Evolutionary conservation across 768 basidiomycete genomes (phyloP), one percentile per base, ranked within the genome.

Genomic region (Mycena olivaceomarginata): DNA sequence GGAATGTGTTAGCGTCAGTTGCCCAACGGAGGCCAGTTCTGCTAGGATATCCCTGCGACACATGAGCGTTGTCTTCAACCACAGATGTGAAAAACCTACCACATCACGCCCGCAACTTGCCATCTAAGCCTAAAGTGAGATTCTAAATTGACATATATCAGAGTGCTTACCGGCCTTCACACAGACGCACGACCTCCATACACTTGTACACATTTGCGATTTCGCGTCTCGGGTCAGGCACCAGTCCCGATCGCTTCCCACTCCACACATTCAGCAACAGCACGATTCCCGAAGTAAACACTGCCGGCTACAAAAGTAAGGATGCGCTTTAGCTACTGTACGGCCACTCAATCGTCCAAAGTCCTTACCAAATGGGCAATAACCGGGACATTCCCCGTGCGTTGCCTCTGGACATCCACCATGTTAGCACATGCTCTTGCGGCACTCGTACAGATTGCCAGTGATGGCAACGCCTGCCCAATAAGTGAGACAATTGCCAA

Each of bases 381-480:
- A 7, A 41, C 18, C 37, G 63, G 63, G 1, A 64, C 63, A 37
- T 40, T 37, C 2, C 62, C 62, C n/a, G n/a, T 56, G 8, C 71
- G 46, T n/a, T 18, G 62, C 40, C 63, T 48, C 39, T 82, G 84
- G 4, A 87, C 84, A 74, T 94, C 92, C 60, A 93, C 80, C 39
- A 95, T 87, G 65, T 93, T 92, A 31, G 88, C 88, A 64, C 90
- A 91, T 0, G 93, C 92, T 7, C 94, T 87, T 1, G 95, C 93
- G 0, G 95, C 90, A 67, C 93, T 95, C 31, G 92, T 91, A 82
- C 94, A 94, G 59, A 95, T 94, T 0, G 93, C 93, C 11, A 95
- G 87, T 0, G 93, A 59, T 89, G 92, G 90, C 41, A 92, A 84
- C 4, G 80, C 67, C 67, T 65, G 39, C 9, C 6, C 5, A 31